A percentile compares a stretch with the other conserved stretches of the same genome.
phyloP scores from a whole-genome alignment of 306 rosid species.

The Casuarina glauca region DNA sequence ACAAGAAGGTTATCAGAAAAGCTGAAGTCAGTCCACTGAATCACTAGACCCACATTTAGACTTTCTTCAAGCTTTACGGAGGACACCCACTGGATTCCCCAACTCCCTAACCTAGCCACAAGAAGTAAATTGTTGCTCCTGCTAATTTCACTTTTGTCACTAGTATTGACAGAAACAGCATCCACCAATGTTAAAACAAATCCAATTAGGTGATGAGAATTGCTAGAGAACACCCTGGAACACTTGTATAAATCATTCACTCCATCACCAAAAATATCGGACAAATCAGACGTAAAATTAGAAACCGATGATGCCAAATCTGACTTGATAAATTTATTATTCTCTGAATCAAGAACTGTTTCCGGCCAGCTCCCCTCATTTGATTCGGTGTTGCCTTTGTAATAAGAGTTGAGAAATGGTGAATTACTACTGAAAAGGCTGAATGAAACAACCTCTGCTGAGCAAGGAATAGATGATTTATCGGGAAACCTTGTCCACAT shows the following conservation, averaged over 20 bases:
- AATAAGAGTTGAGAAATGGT: slow-evolving; percentile 43
- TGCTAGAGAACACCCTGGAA: slow-evolving; percentile 72
- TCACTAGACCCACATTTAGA: slow-evolving; percentile 36
- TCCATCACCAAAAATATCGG: slow-evolving; percentile 58
- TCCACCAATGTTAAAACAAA: slow-evolving; percentile 55
- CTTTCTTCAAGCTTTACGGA: slow-evolving; percentile 68
- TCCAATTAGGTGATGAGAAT: slow-evolving; percentile 66
- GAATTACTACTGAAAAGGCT: slow-evolving; percentile 55
- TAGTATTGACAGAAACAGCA: slow-evolving; percentile 29
- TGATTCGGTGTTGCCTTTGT: slow-evolving; percentile 29
- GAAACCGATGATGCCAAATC: slow-evolving; percentile 36
- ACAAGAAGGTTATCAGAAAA: slow-evolving; percentile 77
- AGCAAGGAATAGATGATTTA: slow-evolving; percentile 64
- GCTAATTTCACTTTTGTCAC: slow-evolving; percentile 43
- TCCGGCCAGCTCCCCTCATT: slow-evolving; percentile 44
- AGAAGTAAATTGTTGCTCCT: slow-evolving; percentile 56
- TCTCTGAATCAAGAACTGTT: slow-evolving; percentile 32
- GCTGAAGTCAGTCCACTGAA: slow-evolving; percentile 73
- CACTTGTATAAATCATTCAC: slow-evolving; percentile 57
- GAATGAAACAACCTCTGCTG: slow-evolving; percentile 77
- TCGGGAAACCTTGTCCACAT: slow-evolving; percentile 66
- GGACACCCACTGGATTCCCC: slow-evolving; percentile 82
- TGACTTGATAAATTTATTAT: slow-evolving; percentile 30
- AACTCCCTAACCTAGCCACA: slow-evolving; percentile 56
- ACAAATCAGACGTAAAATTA: slow-evolving; percentile 44